Base-by-base conservation (phyloP, 2,329 filamentous ascomycete genomes). In the Hypoxylon sp. region DNA sequence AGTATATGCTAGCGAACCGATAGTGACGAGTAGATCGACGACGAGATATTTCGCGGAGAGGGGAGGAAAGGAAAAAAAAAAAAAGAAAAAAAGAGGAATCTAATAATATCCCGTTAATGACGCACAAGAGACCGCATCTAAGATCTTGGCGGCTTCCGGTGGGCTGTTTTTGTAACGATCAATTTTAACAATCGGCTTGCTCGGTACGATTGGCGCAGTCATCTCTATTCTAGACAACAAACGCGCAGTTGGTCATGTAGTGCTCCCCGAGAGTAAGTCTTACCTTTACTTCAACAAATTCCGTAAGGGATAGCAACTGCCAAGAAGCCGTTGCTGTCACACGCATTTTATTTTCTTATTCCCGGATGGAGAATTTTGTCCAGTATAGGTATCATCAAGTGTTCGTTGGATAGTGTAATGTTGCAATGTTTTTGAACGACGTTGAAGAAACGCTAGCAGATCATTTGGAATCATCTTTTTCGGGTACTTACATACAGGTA, bases 101-200 rank as follows among this genome's bases (percentile, higher is more conserved):
- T 19, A n/a, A 14, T 26, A 37, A 19, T n/a, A 19, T 13, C 14
- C 8, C 26, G 37, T 50, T 10, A 13, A 59, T 67, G 65, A 63
- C 59, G 53, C 55, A 59, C 24, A 11, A 39, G 37, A 52, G 59
- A 51, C 42, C 22, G 47, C 19, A 50, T 55, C 31, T 42, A 13
- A 52, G 44, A 53, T 52, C 60, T 60, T 58, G 51, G 29, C 42
- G 26, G 14, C 26, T 37, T n/a, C 65, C 65, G 65, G 65, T 68
- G 65, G 65, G 39, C 52, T 58, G 33, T 57, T 17, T 48, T 54
- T 31, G 46, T 44, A 50, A 58, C 42, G 53, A 44, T 39, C 10
- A 29, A 57, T 19, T 56, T 39, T 24, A 22, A 57, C 22, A 54
- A 29, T 63, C 63, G 63, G 63, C 48, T 53, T 52, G 35, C 48